These are phyloP conservation scores for Beauveria medogensis DNA, from an alignment of 2,329 filamentous ascomycete genomes.

Conservation along the genomic window DNA sequence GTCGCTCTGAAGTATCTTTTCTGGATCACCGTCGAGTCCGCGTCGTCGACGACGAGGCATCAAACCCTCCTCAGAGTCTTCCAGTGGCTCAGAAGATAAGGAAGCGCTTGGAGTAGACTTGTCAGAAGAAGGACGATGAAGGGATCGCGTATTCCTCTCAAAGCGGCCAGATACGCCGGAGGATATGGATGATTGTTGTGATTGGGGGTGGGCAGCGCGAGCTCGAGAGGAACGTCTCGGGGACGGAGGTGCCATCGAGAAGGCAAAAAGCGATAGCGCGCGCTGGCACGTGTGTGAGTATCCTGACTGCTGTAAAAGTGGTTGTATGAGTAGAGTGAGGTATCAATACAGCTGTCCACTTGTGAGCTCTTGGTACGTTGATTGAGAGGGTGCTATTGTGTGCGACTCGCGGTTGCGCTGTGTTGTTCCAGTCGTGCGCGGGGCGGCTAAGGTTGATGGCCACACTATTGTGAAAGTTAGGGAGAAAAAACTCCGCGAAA, in stretches of 20 bases:
- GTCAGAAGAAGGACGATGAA: slow-evolving; percentile 64
- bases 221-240: slow-evolving; percentile 89
- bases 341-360: background rate
- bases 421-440: background rate
- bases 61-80: slow-evolving; percentile 61
- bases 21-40: slow-evolving; percentile 54
- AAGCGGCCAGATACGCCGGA: slow-evolving; percentile 68
- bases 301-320: slow-evolving; percentile 5
- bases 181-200: slow-evolving; percentile 72
- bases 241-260: slow-evolving; percentile 53
- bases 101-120: slow-evolving; percentile 70
- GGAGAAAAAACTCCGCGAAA: background rate
- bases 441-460: background rate
- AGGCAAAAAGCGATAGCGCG: slow-evolving; percentile 12
- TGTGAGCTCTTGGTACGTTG: background rate
- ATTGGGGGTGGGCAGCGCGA: slow-evolving; percentile 67
- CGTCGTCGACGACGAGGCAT: slow-evolving; percentile 75
- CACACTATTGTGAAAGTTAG: background rate
- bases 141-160: slow-evolving; percentile 65
- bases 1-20: slow-evolving; percentile 36
- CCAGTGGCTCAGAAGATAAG: slow-evolving; percentile 59
- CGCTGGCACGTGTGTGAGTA: slow-evolving; percentile 19
- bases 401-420: background rate
- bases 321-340: background rate
- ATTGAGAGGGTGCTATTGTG: slow-evolving; percentile 5